phyloP scores from a whole-genome alignment of 768 basidiomycete species.

The Postia placenta region DNA sequence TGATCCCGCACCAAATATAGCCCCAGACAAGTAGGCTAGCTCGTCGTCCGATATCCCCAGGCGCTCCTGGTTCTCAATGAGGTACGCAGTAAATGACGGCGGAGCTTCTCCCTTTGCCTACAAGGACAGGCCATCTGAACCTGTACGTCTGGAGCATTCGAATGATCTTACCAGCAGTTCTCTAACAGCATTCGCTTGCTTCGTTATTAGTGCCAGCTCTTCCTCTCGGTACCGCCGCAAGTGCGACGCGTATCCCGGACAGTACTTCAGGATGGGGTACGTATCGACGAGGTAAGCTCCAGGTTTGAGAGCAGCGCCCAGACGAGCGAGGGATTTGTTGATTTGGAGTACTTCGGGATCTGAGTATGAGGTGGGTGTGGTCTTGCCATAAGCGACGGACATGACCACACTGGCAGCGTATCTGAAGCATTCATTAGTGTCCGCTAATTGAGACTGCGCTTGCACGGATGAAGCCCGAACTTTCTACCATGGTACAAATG shows the following conservation, averaged over 20 bases:
- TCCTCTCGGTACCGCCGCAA: slow-evolving; percentile 46
- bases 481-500: slow-evolving; percentile 29
- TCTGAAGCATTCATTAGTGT: no score
- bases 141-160: not conserved
- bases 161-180: not conserved
- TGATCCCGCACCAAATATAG: slow-evolving; percentile 38
- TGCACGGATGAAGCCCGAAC: slow-evolving; percentile 17
- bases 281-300: slow-evolving; percentile 29
- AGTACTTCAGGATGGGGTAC: slow-evolving; percentile 29
- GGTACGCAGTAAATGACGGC: slow-evolving; percentile 29
- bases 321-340: slow-evolving; percentile 29
- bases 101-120: slow-evolving; percentile 21
- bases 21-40: slow-evolving; percentile 33
- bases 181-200: slow-evolving; percentile 21
- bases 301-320: slow-evolving; percentile 31
- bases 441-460: no score
- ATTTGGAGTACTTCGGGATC: slow-evolving; percentile 30
- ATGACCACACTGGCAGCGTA: slow-evolving; percentile 34
- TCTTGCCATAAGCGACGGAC: slow-evolving; percentile 35
- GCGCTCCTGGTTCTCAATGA: slow-evolving; percentile 31
- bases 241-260: slow-evolving; percentile 61
- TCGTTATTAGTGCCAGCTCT: slow-evolving; percentile 28
- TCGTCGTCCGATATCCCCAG: slow-evolving; percentile 28
- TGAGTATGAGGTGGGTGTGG: slow-evolving; percentile 28
- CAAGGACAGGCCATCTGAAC: not conserved